Conservation (phyloP, 257 asterid species). For the Petrea volubilis region DNA sequence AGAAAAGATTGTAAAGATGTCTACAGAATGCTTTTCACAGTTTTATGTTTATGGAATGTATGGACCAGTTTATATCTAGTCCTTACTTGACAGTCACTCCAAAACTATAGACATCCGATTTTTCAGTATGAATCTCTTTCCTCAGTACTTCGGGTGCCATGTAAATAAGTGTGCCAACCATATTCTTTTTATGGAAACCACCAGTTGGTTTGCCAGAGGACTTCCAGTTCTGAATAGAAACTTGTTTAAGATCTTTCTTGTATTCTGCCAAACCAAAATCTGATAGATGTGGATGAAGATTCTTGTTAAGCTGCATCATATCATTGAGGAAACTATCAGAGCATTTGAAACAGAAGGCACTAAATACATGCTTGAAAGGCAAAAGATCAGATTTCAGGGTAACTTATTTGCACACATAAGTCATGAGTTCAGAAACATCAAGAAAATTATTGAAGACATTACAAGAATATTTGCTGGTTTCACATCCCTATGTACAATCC, state of each 20-base stretch:
- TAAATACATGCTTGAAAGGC: background rate
- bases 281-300: slow-evolving; percentile 69
- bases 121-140: slow-evolving; percentile 86
- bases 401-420: slow-evolving; percentile 15
- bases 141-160: slow-evolving; percentile 97
- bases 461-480: slow-evolving; percentile 98
- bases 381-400: background rate
- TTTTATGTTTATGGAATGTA: background rate
- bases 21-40: background rate
- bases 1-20: background rate
- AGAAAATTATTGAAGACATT: slow-evolving; percentile 42
- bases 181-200: slow-evolving; percentile 91
- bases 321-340: slow-evolving; percentile 26
- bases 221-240: slow-evolving; percentile 69
- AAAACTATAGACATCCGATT: slow-evolving; percentile 94
- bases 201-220: slow-evolving; percentile 97
- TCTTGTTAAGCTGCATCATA: slow-evolving; percentile 64
- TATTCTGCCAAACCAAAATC: slow-evolving; percentile 97
- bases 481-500: slow-evolving; percentile 96
- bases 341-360: slow-evolving; percentile 2
- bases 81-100: slow-evolving; percentile 86
- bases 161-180: slow-evolving; percentile 97
- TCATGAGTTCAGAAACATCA: slow-evolving; percentile 9
- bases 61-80: slow-evolving; percentile 16
- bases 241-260: slow-evolving; percentile 67